Percentiles rank a stretch among this genome's conserved stretches.
These are phyloP conservation scores for Avena insularis DNA, from an alignment of 176 grass and related monocot genomes.

Conservation along the genomic window DNA sequence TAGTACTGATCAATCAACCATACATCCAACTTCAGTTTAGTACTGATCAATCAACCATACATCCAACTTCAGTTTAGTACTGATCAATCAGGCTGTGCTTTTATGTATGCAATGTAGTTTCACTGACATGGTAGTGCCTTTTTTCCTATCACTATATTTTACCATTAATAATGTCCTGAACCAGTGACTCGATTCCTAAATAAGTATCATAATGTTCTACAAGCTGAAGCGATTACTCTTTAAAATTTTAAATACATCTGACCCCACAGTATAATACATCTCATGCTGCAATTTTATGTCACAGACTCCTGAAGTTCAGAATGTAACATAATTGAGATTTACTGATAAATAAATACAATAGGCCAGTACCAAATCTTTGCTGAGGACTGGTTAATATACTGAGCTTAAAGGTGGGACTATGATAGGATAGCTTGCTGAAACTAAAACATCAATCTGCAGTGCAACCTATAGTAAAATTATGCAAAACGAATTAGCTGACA, in stretches of 20 bases:
- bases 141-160: background rate
- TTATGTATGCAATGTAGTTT: background rate
- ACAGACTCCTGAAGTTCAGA: background rate
- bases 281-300: background rate
- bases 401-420: background rate
- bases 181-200: background rate
- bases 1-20: background rate
- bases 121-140: background rate
- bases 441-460: background rate
- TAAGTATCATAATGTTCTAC: background rate
- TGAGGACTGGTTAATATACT: background rate
- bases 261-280: background rate
- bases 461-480: background rate
- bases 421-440: background rate
- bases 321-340: background rate
- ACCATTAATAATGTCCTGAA: background rate
- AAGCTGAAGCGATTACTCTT: background rate
- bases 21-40: conserved; percentile 9
- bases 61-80: background rate
- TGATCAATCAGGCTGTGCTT: background rate
- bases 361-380: background rate
- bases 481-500: background rate
- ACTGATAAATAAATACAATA: background rate
- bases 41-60: too few relatives aligned
- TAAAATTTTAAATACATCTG: background rate